Conservation (phyloP, 2,329 filamentous ascomycete genomes). For the Diaporthe vaccinii region DNA sequence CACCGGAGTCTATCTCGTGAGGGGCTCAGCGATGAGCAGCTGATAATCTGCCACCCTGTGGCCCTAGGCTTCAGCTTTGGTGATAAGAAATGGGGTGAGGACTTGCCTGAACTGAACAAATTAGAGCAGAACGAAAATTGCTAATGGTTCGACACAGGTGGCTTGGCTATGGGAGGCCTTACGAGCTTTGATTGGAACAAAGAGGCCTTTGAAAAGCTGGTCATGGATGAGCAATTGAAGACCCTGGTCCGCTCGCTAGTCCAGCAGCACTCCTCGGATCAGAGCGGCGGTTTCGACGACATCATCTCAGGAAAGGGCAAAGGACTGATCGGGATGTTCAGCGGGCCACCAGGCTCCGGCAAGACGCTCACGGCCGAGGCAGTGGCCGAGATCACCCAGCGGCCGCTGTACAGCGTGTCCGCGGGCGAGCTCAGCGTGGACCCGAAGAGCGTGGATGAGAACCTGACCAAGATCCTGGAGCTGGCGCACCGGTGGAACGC, state of each 20-base stretch:
- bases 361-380: constrained; percentile 51
- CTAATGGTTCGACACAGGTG: background rate
- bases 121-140: fast-evolving
- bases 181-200: background rate
- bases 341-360: constrained; percentile 50
- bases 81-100: background rate
- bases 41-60: background rate
- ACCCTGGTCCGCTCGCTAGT: background rate
- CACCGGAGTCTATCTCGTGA: constrained; percentile 15
- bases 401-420: constrained; percentile 55
- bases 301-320: constrained; percentile 47
- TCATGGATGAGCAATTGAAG: background rate
- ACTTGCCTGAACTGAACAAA: background rate
- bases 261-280: background rate
- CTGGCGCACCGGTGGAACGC: constrained; percentile 57
- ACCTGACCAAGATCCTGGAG: constrained; percentile 50
- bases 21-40: background rate
- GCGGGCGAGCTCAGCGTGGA: constrained; percentile 55
- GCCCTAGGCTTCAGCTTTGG: background rate
- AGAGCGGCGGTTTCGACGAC: constrained; percentile 33
- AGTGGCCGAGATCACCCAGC: constrained; percentile 51
- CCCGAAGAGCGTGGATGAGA: constrained; percentile 50
- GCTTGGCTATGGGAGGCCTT: background rate
- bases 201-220: background rate
- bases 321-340: constrained; percentile 49